These are phyloP conservation scores for Zymoseptoria passerinii DNA, from an alignment of 2,329 filamentous ascomycete species.

Conservation along the genomic window DNA sequence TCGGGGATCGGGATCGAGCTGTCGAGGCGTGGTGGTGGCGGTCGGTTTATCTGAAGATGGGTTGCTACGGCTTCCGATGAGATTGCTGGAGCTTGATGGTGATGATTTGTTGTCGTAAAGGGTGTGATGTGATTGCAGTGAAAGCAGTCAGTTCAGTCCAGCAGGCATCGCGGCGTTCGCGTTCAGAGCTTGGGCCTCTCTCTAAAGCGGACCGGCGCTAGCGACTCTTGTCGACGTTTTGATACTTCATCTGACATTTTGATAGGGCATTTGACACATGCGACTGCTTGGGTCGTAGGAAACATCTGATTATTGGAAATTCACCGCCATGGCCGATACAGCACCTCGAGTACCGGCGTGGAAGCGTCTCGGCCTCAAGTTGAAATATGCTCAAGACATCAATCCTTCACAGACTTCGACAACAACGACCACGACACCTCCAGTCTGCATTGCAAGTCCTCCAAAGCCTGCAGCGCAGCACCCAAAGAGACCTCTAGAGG, in stretches of 20 bases:
- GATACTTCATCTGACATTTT: background rate
- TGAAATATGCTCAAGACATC: constrained; percentile 44
- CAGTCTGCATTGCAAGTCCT: background rate
- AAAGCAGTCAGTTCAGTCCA: background rate
- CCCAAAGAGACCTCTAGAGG: constrained; percentile 4
- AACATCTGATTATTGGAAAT: background rate
- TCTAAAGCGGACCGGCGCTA: background rate
- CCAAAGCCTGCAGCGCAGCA: background rate
- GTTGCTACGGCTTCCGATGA: background rate
- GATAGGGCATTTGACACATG: background rate
- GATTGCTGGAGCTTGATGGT: background rate
- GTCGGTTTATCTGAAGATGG: background rate
- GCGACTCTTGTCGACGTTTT: background rate
- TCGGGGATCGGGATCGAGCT: background rate
- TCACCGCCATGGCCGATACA: constrained; percentile 3
- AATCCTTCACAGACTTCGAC: background rate
- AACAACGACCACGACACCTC: background rate
- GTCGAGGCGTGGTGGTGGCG: background rate
- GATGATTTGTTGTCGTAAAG: background rate
- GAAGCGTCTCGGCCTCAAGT: constrained; percentile 53
- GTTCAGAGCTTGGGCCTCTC: background rate
- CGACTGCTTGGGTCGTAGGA: background rate
- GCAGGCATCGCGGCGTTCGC: background rate
- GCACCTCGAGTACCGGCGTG: constrained; percentile 44
- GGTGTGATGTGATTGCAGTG: background rate